Conservation (phyloP, 352 stramenopile genomes). For the Phytophthora tentaculata region DNA sequence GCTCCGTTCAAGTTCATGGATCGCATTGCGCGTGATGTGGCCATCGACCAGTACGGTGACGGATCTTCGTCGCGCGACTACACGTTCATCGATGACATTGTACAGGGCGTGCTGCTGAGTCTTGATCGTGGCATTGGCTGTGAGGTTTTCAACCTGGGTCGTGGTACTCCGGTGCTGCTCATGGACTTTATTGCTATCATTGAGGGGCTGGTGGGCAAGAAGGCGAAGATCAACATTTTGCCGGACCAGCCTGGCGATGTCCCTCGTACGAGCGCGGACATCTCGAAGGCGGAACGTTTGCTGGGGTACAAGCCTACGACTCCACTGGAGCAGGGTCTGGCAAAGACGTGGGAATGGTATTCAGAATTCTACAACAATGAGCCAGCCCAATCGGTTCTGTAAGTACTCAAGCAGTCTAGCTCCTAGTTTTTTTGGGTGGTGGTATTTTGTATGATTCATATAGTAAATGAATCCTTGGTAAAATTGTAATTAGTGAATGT, state of each 20-base stretch:
- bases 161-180: constrained; percentile 92
- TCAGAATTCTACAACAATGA: constrained; percentile 54
- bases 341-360: constrained; percentile 96
- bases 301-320: constrained; percentile 96
- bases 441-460: no score
- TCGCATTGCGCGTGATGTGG: constrained; percentile 87
- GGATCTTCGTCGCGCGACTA: constrained; percentile 96
- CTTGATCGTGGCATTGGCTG: constrained; percentile 81
- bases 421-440: no score
- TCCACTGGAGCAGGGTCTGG: constrained; percentile 93
- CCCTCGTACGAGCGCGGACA: constrained; percentile 95
- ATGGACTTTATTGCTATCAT: constrained; percentile 96
- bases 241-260: constrained; percentile 97
- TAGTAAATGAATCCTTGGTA: no score
- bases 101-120: constrained; percentile 92
- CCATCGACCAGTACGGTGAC: constrained; percentile 98
- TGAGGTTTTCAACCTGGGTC: constrained; percentile 98
- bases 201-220: constrained; percentile 93
- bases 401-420: no score
- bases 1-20: constrained; percentile 99
- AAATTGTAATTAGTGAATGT: no score
- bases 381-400: background rate
- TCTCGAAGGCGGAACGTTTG: constrained; percentile 94
- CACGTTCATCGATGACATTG: constrained; percentile 99
- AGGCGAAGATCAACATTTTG: constrained; percentile 94